Evolutionary conservation across 371 early-diverging fungal species (phyloP).

Genomic region (Lichtheimia ramosa): DNA sequence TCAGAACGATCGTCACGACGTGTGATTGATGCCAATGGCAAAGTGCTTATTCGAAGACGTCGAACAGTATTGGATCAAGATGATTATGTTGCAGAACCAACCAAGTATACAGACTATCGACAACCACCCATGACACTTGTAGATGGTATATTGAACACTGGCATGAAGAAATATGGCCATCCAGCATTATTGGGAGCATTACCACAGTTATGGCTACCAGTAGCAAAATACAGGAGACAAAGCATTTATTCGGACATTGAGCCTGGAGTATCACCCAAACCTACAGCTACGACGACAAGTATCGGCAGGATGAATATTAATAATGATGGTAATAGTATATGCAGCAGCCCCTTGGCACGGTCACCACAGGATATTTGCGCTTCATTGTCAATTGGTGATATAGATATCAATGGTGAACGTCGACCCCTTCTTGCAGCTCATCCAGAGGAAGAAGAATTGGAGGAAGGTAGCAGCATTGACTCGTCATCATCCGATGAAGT

Average conservation of each 20-base stretch:
- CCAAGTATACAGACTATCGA: constrained; percentile 59
- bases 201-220: constrained; percentile 79
- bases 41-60: constrained; percentile 16
- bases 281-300: background rate
- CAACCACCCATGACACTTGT: constrained; percentile 78
- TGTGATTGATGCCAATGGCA: background rate
- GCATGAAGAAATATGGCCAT: constrained; percentile 70
- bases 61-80: constrained; percentile 64
- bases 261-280: background rate
- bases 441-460: constrained; percentile 12
- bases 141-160: constrained; percentile 72
- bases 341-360: constrained; percentile 6
- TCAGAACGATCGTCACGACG: background rate
- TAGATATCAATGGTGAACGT: constrained; percentile 11
- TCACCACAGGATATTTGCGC: constrained; percentile 5
- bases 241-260: constrained; percentile 3
- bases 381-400: constrained; percentile 10
- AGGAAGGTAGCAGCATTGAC: constrained; percentile 31
- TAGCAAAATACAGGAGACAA: constrained; percentile 14
- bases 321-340: constrained; percentile 4
- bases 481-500: constrained; percentile 27
- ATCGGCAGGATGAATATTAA: background rate
- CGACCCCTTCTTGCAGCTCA: constrained; percentile 11
- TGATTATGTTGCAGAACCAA: constrained; percentile 66
- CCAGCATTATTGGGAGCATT: constrained; percentile 72